These are phyloP conservation scores for Amorphotheca resinae DNA, from an alignment of 495 filamentous ascomycete species.

Conservation along the genomic window DNA sequence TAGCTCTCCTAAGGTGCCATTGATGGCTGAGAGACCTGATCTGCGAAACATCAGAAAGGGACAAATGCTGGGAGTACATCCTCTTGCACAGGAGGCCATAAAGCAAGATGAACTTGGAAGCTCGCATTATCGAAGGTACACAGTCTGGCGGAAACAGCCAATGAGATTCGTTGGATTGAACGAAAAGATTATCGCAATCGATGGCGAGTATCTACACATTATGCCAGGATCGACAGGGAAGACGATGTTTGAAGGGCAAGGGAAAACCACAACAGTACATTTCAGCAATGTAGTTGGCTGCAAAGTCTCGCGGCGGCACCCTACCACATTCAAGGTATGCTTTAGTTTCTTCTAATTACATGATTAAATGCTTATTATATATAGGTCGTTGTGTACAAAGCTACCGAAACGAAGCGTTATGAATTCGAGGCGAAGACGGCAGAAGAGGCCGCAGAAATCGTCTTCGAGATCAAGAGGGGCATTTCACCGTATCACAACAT, in stretches of 20 bases:
- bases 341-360: background rate
- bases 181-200: conserved; percentile 74
- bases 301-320: conserved; percentile 82
- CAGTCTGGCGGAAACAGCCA: conserved; percentile 82
- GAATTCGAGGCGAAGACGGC: conserved; percentile 82
- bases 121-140: conserved; percentile 66
- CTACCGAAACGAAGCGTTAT: conserved; percentile 84
- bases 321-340: conserved; percentile 74
- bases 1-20: conserved; percentile 58
- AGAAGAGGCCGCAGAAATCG: conserved; percentile 78
- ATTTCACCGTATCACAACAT: conserved; percentile 38
- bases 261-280: conserved; percentile 80
- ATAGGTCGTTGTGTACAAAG: conserved; percentile 64
- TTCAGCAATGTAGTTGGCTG: conserved; percentile 89
- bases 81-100: conserved; percentile 53
- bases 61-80: conserved; percentile 53
- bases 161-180: conserved; percentile 85
- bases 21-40: conserved; percentile 44
- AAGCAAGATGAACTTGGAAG: conserved; percentile 58
- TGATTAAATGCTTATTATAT: background rate
- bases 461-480: conserved; percentile 71
- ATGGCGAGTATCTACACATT: conserved; percentile 93
- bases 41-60: conserved; percentile 58
- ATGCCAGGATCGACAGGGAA: conserved; percentile 55
- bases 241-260: conserved; percentile 51